Percentiles rank a stretch among this genome's conserved stretches.
Conservation (phyloP, 805 yeast species). For the Nakazawaea ishiwadae region DNA sequence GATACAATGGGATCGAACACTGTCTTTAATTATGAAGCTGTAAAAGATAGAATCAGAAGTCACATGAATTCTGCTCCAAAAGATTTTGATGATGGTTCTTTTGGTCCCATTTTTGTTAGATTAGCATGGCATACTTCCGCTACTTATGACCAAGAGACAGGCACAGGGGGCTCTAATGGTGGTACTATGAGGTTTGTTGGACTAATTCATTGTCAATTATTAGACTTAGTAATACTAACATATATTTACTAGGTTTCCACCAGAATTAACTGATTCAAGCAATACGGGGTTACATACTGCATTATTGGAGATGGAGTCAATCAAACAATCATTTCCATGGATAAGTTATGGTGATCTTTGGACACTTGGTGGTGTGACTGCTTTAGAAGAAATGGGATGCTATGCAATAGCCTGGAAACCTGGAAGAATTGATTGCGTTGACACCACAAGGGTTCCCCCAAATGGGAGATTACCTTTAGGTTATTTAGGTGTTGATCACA, state of each 20-base stretch:
- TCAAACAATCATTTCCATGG: constrained; percentile 61
- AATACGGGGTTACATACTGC: constrained; percentile 64
- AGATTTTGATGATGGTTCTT: constrained; percentile 61
- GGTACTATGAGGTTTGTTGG: constrained; percentile 51
- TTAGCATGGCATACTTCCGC: constrained; percentile 87
- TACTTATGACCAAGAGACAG: constrained; percentile 58
- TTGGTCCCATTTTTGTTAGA: constrained; percentile 76
- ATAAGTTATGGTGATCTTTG: constrained; percentile 74
- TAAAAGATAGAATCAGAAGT: constrained; percentile 27
- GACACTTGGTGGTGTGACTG: constrained; percentile 75
- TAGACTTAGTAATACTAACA: neutral
- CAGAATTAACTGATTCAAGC: constrained; percentile 52
- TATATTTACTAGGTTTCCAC: constrained; percentile 29
- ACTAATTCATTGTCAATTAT: neutral
- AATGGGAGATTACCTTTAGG: constrained; percentile 78
- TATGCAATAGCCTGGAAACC: constrained; percentile 80
- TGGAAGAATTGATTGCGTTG: constrained; percentile 63
- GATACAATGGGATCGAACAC: too few relatives aligned
- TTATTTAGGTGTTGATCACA: constrained; percentile 56
- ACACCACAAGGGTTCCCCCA: constrained; percentile 46
- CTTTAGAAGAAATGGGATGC: constrained; percentile 75
- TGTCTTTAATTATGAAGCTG: too few relatives aligned
- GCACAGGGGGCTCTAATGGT: constrained; percentile 64
- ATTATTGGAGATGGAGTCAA: constrained; percentile 49
- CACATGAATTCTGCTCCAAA: too few relatives aligned